These are phyloP conservation scores for Cyclotella baltica DNA, from an alignment of 108 stramenopile species.

Conservation along the genomic window DNA sequence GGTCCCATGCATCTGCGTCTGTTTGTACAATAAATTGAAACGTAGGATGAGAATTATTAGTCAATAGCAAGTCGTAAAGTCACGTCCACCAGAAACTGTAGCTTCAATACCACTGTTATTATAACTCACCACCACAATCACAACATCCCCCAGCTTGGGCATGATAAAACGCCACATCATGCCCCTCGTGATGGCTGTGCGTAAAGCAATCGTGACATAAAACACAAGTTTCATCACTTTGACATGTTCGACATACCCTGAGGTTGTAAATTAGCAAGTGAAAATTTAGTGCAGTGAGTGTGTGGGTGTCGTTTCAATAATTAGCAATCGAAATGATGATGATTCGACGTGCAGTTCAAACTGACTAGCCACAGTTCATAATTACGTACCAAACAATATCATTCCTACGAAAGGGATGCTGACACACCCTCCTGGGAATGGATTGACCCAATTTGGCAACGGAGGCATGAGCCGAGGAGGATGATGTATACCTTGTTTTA, in stretches of 20 bases:
- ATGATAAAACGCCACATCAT: slow-evolving; percentile 96
- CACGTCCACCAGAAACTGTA: background rate
- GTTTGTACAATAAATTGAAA: background rate
- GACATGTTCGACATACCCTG: slow-evolving; percentile 96
- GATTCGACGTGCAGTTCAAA: background rate
- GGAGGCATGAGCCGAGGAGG: slow-evolving; percentile 18
- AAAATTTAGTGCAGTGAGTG: background rate
- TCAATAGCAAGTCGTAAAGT: background rate
- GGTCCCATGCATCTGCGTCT: slow-evolving; percentile 93
- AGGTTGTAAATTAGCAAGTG: background rate
- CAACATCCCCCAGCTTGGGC: slow-evolving; percentile 98
- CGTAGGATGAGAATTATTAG: background rate
- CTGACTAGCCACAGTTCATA: background rate
- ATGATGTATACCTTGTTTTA: slow-evolving; percentile 22
- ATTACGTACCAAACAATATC: slow-evolving; percentile 89
- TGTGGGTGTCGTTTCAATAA: background rate
- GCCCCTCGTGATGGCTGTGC: slow-evolving; percentile 90
- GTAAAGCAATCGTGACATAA: slow-evolving; percentile 94
- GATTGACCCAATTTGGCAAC: slow-evolving; percentile 48
- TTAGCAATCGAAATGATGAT: background rate
- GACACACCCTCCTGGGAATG: slow-evolving; percentile 83
- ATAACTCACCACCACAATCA: slow-evolving; percentile 84
- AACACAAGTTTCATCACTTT: slow-evolving; percentile 96
- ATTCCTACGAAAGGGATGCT: slow-evolving; percentile 90
- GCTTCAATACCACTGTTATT: background rate